Percentiles rank a stretch among this genome's conserved stretches.
Conservation (phyloP, 2,329 filamentous ascomycete genomes). For the Pseudocercospora musae region DNA sequence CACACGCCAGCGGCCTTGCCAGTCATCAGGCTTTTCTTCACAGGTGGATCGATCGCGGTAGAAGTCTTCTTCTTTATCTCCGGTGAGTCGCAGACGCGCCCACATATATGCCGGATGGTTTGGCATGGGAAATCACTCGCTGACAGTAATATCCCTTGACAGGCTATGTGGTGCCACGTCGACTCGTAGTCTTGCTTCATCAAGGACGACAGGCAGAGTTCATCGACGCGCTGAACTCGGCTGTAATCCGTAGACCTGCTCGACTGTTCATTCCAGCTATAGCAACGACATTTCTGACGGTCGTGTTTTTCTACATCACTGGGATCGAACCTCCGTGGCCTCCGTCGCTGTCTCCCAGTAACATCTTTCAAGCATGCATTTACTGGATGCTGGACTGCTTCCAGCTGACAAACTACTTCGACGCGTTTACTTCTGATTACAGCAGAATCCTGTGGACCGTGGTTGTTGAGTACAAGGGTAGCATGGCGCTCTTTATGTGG, state of each 20-base stretch:
- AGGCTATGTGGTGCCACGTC: constrained; percentile 47
- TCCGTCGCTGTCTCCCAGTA: constrained; percentile 31
- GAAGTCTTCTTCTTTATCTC: constrained; percentile 50
- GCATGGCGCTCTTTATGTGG: constrained; percentile 58
- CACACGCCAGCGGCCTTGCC: constrained; percentile 38
- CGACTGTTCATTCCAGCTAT: constrained; percentile 52
- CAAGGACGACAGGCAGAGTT: constrained; percentile 35
- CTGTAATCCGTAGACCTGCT: constrained; percentile 49
- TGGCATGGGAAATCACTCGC: background rate
- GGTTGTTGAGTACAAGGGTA: constrained; percentile 62
- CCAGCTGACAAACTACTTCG: constrained; percentile 29
- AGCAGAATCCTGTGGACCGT: constrained; percentile 52
- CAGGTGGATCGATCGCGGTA: constrained; percentile 59
- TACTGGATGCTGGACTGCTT: constrained; percentile 57
- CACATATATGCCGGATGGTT: background rate
- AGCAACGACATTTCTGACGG: constrained; percentile 51
- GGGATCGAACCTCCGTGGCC: constrained; percentile 22
- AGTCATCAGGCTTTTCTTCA: constrained; percentile 44
- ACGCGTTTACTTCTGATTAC: constrained; percentile 17
- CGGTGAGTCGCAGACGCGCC: constrained; percentile 18
- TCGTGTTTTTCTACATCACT: constrained; percentile 52
- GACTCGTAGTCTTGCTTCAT: constrained; percentile 36
- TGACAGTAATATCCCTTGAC: constrained; percentile 14
- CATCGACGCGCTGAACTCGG: constrained; percentile 44
- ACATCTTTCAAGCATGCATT: constrained; percentile 49